A percentile compares a stretch with the other conserved stretches of the same genome.
These are phyloP conservation scores for Phytophthora pisi DNA, from an alignment of 352 stramenopile genomes.

Conservation along the genomic window DNA sequence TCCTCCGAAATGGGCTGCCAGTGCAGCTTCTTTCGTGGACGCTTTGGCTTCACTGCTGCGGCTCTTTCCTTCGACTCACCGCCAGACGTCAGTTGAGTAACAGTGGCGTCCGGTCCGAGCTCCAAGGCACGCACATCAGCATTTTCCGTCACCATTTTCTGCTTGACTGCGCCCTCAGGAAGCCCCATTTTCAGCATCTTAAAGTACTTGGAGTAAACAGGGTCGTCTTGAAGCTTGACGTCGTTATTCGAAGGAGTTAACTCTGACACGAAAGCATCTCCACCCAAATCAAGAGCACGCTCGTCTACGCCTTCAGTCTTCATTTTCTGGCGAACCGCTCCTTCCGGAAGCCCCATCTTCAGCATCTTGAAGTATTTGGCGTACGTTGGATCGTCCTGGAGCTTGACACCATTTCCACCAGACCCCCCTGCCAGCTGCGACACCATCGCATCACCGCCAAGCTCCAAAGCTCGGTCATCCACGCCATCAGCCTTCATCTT, in stretches of 20 bases:
- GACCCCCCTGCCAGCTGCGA: constrained; percentile 25
- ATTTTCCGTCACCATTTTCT: constrained; percentile 81
- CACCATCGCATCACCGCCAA: constrained; percentile 42
- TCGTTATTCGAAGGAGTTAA: constrained; percentile 35
- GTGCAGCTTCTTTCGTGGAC: constrained; percentile 87
- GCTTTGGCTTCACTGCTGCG: constrained; percentile 30
- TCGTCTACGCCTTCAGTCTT: constrained; percentile 55
- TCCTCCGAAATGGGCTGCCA: constrained; percentile 90
- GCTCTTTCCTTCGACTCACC: constrained; percentile 12
- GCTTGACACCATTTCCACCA: constrained; percentile 19
- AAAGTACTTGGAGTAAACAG: constrained; percentile 90
- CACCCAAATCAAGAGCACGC: constrained; percentile 61
- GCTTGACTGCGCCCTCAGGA: constrained; percentile 79
- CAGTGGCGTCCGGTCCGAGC: constrained; percentile 60
- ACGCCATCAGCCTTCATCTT: constrained; percentile 76
- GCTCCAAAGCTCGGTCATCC: constrained; percentile 42
- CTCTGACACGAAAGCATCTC: constrained; percentile 50
- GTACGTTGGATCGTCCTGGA: constrained; percentile 52
- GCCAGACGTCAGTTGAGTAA: constrained; percentile 42
- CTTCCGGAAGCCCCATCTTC: constrained; percentile 86
- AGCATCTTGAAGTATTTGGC: constrained; percentile 95
- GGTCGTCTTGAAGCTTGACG: constrained; percentile 60
- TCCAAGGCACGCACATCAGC: constrained; percentile 66
- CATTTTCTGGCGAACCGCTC: constrained; percentile 89
- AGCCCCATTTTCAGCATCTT: constrained; percentile 95